Evolutionary conservation across 169 alveolate genomes (phyloP), one percentile per base, ranked within the genome.

Genomic region (Eimeria maxima): DNA sequence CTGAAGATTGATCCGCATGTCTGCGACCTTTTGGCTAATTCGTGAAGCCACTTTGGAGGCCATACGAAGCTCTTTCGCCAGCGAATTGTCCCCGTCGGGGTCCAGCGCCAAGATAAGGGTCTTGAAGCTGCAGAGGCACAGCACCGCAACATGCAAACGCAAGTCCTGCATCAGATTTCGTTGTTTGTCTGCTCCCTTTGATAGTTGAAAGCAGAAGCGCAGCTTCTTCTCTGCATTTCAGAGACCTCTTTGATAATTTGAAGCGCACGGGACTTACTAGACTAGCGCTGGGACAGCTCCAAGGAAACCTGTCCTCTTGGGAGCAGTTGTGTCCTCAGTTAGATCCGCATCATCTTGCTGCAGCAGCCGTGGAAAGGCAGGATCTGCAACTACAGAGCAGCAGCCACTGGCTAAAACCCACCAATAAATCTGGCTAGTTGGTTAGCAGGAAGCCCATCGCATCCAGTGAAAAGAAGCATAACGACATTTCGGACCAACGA

Each of bases 301-400:
- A 38, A 87, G 29, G 63, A 87, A 87, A 45, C 93, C 93, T 1
- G 93, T 63, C 65, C 93, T 69, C 81, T 87, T 87, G 38, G 93
- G 93, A 5, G 78, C 81, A 20, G 47, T n/a, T 33, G 4, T 81
- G 47, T 87, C 80, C 27, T 87, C 93, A 50, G 8, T 71, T 42
- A 33, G 2, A 14, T 57, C 81, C 14, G 47, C n/a, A 2, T 57
- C 63, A 10, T 57, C 93, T 60, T 63, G 60, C 93, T 87, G 93
- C 93, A 87, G 44, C 27, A 8, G 45, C 47, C 93, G 60, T 3
- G 93, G 65, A 55, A 38, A 69, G 2, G 78, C 53, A 4, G 20
- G 74, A 20, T 20, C 91, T 29, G 91, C 71, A 24, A 80, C 69
- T 50, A 67, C 63, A 45, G 29, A 73, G 44, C 83, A 73, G 29